Evolutionary conservation across 352 stramenopile genomes (phyloP), one percentile per base, ranked within the genome.

Genomic region (Phytophthora boehmeriae): DNA sequence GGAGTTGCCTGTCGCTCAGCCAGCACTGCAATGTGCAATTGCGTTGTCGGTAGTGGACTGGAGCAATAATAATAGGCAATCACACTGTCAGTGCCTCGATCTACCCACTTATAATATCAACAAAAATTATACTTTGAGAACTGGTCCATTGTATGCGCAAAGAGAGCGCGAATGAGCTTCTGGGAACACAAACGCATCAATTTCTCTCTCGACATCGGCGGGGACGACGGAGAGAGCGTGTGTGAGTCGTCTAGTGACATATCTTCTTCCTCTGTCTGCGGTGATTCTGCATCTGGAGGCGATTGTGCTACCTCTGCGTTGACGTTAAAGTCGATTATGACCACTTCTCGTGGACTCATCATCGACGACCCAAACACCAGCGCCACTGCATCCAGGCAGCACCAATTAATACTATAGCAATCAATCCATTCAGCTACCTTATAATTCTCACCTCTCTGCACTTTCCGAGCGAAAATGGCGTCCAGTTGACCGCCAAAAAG

Each of bases 291-390:
- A 14, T 3, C 25, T 8, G 25, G 3, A 30, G 25, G 25, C 25
- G 25, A 6, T 30, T 6, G 25, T 30, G 32, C 32, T 8, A 22
- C 13, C 20, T 52, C 35, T 3, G 0, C 6, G 2, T 53, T 47
- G 9, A 54, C 43, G 14, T 52, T 14, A 47, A 92, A 89, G 17
- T 89, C 76, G 22, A 92, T 28, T 41, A 80, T 58, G 13, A 82
- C 69, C 36, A 71, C 63, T 47, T 92, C 82, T 9, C 80, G 66
- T 13, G 82, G 78, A 63, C 71, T 86, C 34, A 76, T 68, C 11
- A 85, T 46, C 17, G 76, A 88, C 19, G 78, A 57, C 1, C 82
- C 82, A 57, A 92, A 85, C 46, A 90, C 61, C 16, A 92, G 52
- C 22, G 59, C 78, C 20, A 89, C 83, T 91, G 39, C n/a, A 66